Base-by-base conservation (phyloP, 2,329 filamentous ascomycete genomes). In the Metarhizium guizhouense region DNA sequence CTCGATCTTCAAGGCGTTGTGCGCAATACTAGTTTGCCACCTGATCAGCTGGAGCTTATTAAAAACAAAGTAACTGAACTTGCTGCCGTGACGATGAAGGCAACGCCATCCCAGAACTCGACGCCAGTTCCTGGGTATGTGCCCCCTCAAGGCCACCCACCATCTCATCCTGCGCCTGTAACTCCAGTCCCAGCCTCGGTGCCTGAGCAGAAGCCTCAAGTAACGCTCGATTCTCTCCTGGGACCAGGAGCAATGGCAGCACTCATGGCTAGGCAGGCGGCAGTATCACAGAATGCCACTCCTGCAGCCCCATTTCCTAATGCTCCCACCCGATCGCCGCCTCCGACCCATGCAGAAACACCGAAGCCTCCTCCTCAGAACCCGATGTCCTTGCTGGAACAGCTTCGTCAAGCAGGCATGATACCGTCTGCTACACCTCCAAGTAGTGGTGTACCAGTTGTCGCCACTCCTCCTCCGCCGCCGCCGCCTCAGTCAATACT, bases 51-150 rank as follows among this genome's bases (percentile, higher is more conserved):
- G 68, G 84, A 88, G 72, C 83, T 88, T 70, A 88, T 96, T 72
- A 89, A 87, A 72, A 85, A 87, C 69, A 90, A 94, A 80, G 85
- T 96, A 71, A 84, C 87, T 70, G 84, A 85, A 71, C 81, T 96
- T 70, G 82, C 70, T 71, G 67, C 83, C 77, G 73, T 81, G 82
- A 80, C 79, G 67, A 76, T 83, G 70, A 79, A 76, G 70, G 77
- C 77, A 53, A 63, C 70, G 60, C 68, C 72, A 65, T 69, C 71
- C 66, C 74, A 72, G 65, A 68, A 67, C 59, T 62, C 68, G 65
- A 66, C 68, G 62, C 71, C 73, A 63, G 71, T 70, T 67, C 72
- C 70, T 64, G 64, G 68, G 65, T 69, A 67, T 61, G 65, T 70
- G 58, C 65, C 61, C 34, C 60, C 65, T 52, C 63, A 62, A 58